Conservation (phyloP, 257 asterid genomes). For the Capsicum rhomboideum region DNA sequence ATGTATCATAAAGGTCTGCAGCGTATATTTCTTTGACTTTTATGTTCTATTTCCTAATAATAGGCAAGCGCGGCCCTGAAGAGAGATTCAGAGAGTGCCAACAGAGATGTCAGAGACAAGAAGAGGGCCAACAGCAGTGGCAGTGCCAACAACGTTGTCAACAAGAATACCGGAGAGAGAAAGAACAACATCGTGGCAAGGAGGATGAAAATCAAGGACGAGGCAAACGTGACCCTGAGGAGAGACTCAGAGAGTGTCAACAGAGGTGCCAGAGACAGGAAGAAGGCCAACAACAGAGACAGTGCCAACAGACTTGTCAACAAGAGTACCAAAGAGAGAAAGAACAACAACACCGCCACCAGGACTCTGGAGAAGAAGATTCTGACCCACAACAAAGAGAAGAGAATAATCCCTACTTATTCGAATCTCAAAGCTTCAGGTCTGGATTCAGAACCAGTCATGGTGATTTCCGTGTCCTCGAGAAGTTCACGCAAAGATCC, state of each 20-base stretch:
- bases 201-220: background rate
- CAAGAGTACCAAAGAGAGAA: background rate
- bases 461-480: conserved; percentile 31
- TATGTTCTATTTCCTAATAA: no score
- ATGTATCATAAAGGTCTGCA: no score
- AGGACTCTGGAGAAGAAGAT: background rate
- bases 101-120: background rate
- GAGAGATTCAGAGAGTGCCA: no score
- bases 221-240: background rate
- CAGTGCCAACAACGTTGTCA: background rate
- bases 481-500: conserved; percentile 23
- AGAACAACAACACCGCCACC: background rate
- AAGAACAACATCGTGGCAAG: background rate
- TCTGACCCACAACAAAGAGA: background rate
- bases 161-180: background rate
- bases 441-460: conserved; percentile 16
- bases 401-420: conserved; percentile 22
- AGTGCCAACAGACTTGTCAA: background rate
- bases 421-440: conserved; percentile 18
- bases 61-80: background rate
- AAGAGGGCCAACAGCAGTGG: conserved; percentile 3
- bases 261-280: conserved; percentile 1
- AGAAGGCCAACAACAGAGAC: background rate
- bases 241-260: conserved; percentile 13
- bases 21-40: no score